Evolutionary conservation across 495 filamentous ascomycete genomes (phyloP), one percentile per base, ranked within the genome.

Genomic region (Parachaetomium inaequale): DNA sequence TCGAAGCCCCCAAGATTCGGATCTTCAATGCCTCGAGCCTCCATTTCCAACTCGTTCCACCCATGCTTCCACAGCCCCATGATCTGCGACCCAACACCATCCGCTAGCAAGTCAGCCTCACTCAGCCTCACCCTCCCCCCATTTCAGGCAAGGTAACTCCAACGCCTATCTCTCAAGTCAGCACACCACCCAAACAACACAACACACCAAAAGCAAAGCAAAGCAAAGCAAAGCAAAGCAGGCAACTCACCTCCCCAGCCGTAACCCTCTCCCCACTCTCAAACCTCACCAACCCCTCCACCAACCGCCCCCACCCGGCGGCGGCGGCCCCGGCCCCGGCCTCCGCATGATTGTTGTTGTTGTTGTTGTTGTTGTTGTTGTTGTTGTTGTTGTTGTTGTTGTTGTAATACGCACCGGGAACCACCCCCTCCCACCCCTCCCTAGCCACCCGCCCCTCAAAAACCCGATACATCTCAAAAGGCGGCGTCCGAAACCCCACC

Each of bases 391-490:
- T n/a, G n/a, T n/a, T n/a, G n/a, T n/a, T n/a, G n/a, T n/a, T n/a
- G n/a, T n/a, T n/a, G n/a, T n/a, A n/a, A n/a, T 23, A 7, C 19
- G 43, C 43, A 17, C 49, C 26, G 12, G 64, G 40, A 46, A 55
- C 2, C n/a, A 77, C 61, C 25, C 63, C 70, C 10, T 70, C 70
- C 21, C 81, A 62, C 14, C 81, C 63, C 34, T 72, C 69, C n/a
- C 73, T 70, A 76, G 74, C 78, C 29, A 60, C 54, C 40, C 66
- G 58, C 1, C 71, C 70, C 40, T 75, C 71, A 61, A 83, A 85
- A 0, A 67, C 69, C 31, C 72, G 74, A 64, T 82, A 85, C 72
- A 82, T 81, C 51, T 81, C 76, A 63, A 83, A 85, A 0, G 82
- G 82, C 14, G 78, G 78, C 2, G 80, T 84, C 51, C 69, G 70